These are phyloP conservation scores for Aspergillus sp. DNA, from an alignment of 2,329 filamentous ascomycete species.

Conservation along the genomic window DNA sequence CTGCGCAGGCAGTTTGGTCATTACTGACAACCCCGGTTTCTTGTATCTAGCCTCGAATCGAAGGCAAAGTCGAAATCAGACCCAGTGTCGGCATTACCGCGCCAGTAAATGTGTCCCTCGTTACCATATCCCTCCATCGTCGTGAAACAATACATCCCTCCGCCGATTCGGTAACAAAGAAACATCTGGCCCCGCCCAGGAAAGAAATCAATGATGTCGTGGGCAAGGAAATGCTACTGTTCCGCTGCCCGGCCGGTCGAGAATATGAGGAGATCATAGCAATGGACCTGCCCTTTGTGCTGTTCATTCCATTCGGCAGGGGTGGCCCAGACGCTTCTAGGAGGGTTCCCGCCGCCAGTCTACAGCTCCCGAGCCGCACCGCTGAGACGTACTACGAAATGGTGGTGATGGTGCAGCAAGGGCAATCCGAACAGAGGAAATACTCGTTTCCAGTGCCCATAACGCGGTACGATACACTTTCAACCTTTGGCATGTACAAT, in stretches of 20 bases:
- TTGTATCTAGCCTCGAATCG: slow-evolving; percentile 70
- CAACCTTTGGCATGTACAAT: slow-evolving; percentile 99
- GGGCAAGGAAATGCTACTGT: slow-evolving; percentile 89
- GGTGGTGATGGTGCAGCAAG: slow-evolving; percentile 90
- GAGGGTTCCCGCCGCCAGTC: slow-evolving; percentile 81
- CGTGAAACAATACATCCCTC: slow-evolving; percentile 94
- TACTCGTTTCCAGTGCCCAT: slow-evolving; percentile 87
- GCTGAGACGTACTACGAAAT: slow-evolving; percentile 96
- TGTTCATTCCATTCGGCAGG: slow-evolving; percentile 92
- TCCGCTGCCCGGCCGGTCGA: slow-evolving; percentile 72
- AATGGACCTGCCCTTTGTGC: slow-evolving; percentile 95
- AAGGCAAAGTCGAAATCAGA: slow-evolving; percentile 94
- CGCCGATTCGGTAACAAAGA: slow-evolving; percentile 87
- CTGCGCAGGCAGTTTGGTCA: no score
- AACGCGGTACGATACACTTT: slow-evolving; percentile 88
- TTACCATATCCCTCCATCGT: slow-evolving; percentile 86
- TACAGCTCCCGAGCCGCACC: slow-evolving; percentile 85
- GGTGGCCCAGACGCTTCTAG: slow-evolving; percentile 83
- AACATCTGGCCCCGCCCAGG: slow-evolving; percentile 78
- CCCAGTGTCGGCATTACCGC: slow-evolving; percentile 77
- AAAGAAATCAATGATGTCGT: slow-evolving; percentile 89
- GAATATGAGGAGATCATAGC: slow-evolving; percentile 82
- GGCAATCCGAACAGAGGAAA: slow-evolving; percentile 76
- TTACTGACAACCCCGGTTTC: neutral
- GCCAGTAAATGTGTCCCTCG: slow-evolving; percentile 82